Evolutionary conservation across 768 basidiomycete genomes (phyloP), one percentile per base, ranked within the genome.

Genomic region (Steccherinum ochraceum): DNA sequence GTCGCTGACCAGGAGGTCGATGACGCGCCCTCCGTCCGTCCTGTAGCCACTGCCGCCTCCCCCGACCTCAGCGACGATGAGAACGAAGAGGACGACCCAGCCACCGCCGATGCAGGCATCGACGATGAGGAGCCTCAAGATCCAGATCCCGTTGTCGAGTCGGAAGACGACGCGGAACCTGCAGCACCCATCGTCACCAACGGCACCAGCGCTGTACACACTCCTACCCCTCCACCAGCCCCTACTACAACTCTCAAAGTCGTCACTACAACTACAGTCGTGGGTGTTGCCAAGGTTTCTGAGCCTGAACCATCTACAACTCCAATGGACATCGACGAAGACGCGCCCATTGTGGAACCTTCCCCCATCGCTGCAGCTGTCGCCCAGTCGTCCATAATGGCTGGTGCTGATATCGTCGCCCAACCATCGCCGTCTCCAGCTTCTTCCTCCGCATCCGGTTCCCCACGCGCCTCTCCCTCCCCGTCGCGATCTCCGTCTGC

Each of bases 301-400:
- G 27, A 43, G 12, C 42, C 50, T 11, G 26, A 27, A n/a, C 13
- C 30, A 7, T 35, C 30, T 7, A 16, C 46, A n/a, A 51, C 52
- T 5, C 43, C 55, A 18, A 61, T 61, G 60, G 60, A 64, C 35
- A 58, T 63, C 7, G 56, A 62, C 53, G 47, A 47, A 3, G 55
- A 56, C 27, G 54, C 54, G 3, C 61, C 63, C 3, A 18, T 10
- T 18, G 10, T 19, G 10, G 21, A 10, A 10, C 10, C 18, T 23
- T 43, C 41, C 5, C n/a, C 41, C 41, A 18, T 23, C 11, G 41
- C 41, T 30, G 67, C 69, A 0, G 69, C 70, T 3, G 73, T 69
- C 0, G 70, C 74, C 4, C 68, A 72, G 3, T 71, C 73, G n/a
- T 75, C 76, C 12, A 77, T 75, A 30, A 76, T 76, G 73, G 72